Base-by-base conservation (phyloP, 169 alveolate genomes). In the Theileria sp. region DNA sequence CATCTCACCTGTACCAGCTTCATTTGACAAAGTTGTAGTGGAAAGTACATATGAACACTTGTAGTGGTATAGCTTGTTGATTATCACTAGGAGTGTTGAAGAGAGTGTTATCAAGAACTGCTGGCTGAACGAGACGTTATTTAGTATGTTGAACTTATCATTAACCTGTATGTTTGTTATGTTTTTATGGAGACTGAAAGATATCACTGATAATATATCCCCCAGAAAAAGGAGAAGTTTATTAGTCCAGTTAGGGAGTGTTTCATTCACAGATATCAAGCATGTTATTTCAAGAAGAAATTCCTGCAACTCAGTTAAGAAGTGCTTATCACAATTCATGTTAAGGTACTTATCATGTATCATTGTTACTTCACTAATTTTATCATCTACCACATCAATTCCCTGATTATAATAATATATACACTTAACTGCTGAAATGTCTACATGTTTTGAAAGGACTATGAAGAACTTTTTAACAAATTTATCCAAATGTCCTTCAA, bases 131-230 rank as follows among this genome's bases (percentile, higher is more conserved):
- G 34, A 19, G 3, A 19, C 67, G 67, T 58, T 58, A 19, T 19
- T 25, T 25, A 58, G 67, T n/a, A 58, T 19, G 56, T 61, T 38
- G 28, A 26, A n/a, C 34, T 21, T 71, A n/a, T 71, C 56, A 21
- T 21, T 32, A 19, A 71, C 44, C 30, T 71, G 79, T 26, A 71
- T 19, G 70, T 71, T 71, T 58, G 79, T 21, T 8, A 36, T 38
- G 60, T 38, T 66, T 71, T 71, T 71, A 21, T 71, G 79, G 50
- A 71, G 56, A 25, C 54, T 71, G 26, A 71, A 21, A 8, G 79
- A 28, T n/a, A 54, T 19, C 49, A 71, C 44, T 13, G 79, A 71
- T 5, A 71, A 23, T 0, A 71, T 51, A n/a, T 71, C 79, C 0
- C 79, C 64, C 0, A 19, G 54, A 17, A 71, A 23, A 19, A 71